A percentile compares a stretch with the other conserved stretches of the same genome.
These are phyloP conservation scores for Aspergillus fumigatus DNA, from an alignment of 2,329 filamentous ascomycete species.

Conservation along the genomic window DNA sequence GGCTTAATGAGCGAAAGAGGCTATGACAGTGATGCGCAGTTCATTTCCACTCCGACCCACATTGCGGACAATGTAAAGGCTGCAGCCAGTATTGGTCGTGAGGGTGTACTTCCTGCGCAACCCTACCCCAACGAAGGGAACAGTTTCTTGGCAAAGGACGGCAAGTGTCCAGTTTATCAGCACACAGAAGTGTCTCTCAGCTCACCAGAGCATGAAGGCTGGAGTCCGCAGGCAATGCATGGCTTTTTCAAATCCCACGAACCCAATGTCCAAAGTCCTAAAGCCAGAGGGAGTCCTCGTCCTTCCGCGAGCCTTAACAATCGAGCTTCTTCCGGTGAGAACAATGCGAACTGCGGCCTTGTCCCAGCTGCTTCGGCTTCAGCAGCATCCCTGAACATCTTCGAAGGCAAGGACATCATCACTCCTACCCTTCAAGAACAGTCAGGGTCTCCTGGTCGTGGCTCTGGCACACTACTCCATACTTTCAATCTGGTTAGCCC, in stretches of 20 bases:
- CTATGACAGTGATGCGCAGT: conserved; percentile 42
- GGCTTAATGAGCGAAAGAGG: conserved; percentile 35
- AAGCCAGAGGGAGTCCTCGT: conserved; percentile 7
- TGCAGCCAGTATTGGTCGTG: conserved; percentile 6
- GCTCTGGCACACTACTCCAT: not conserved
- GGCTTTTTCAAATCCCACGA: conserved; percentile 2
- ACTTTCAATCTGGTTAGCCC: conserved; percentile 14
- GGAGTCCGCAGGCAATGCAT: conserved; percentile 3
- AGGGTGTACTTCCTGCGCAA: conserved; percentile 6
- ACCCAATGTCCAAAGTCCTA: conserved; percentile 4
- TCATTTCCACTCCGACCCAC: conserved; percentile 30
- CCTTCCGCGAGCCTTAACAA: not conserved
- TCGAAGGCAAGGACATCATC: not conserved
- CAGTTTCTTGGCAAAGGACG: conserved; percentile 1
- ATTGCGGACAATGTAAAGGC: conserved; percentile 6
- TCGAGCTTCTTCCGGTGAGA: not conserved
- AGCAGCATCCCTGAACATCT: not conserved
- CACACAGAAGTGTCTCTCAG: conserved; percentile 4
- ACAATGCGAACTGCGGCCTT: not conserved
- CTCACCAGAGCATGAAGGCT: conserved; percentile 7
- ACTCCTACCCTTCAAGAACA: not conserved
- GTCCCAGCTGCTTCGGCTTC: not conserved
- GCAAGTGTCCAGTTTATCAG: not conserved
- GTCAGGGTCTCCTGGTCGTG: conserved; percentile 7
- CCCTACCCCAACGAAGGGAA: conserved; percentile 3